A percentile compares a stretch with the other conserved stretches of the same genome.
These are phyloP conservation scores for Corymbia calophylla DNA, from an alignment of 441 rosid species.

Conservation along the genomic window DNA sequence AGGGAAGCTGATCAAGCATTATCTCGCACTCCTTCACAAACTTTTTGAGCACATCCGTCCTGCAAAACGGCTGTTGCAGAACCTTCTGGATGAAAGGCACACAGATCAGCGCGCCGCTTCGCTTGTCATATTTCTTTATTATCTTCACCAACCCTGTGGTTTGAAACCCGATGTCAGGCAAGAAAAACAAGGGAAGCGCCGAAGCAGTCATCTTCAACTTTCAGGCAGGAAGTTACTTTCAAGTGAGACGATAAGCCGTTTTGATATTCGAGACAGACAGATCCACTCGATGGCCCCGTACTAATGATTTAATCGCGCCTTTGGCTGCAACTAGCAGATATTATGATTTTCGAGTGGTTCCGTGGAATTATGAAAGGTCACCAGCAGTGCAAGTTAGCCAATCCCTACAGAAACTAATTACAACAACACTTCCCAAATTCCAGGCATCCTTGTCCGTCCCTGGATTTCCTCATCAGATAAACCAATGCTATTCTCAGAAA, in stretches of 20 bases:
- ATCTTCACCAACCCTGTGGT: slow-evolving; percentile 71
- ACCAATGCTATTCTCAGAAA: neutral
- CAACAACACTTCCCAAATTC: neutral
- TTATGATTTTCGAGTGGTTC: neutral
- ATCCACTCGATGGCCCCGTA: neutral
- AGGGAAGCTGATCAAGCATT: slow-evolving; percentile 58
- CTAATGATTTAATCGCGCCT: neutral
- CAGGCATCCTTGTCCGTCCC: neutral
- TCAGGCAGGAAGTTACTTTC: neutral
- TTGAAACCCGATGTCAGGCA: neutral
- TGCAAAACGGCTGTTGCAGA: slow-evolving; percentile 75
- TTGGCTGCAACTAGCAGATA: neutral
- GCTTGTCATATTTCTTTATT: slow-evolving; percentile 80
- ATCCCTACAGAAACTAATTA: neutral
- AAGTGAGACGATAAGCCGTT: neutral
- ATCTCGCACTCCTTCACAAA: slow-evolving; percentile 70
- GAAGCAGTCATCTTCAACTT: neutral
- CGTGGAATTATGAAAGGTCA: neutral
- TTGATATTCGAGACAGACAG: neutral
- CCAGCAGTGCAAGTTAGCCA: neutral
- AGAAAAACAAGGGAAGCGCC: neutral
- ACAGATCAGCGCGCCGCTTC: slow-evolving; percentile 68
- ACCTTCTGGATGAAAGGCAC: slow-evolving; percentile 75
- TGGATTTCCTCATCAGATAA: neutral
- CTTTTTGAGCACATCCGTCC: slow-evolving; percentile 65